Conservation (phyloP, 176 grass and related monocot genomes). For the Zea luxurians region DNA sequence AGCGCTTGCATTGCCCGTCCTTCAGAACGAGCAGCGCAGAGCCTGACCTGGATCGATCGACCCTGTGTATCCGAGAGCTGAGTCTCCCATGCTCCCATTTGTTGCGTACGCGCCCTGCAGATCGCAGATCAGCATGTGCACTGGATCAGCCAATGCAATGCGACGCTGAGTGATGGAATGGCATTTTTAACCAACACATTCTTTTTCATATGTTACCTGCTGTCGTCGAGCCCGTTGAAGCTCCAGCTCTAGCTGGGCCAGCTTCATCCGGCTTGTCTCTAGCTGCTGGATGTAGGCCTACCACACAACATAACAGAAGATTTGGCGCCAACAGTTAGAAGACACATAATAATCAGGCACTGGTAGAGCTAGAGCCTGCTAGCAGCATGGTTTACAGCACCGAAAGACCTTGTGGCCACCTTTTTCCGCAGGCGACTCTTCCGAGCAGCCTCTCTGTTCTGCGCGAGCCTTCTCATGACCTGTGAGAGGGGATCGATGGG, state of each 20-base stretch:
- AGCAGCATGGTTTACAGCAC: not conserved
- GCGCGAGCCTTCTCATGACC: conserved; percentile 72
- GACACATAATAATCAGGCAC: not conserved
- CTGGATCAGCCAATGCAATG: conserved; percentile 10
- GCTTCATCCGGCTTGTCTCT: conserved; percentile 86
- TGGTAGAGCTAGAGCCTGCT: not conserved
- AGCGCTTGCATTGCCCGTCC: conserved; percentile 15
- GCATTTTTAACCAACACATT: not conserved
- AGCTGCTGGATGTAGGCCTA: conserved; percentile 97
- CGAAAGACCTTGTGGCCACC: conserved; percentile 31
- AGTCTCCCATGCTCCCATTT: conserved; percentile 54
- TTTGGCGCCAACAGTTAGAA: not conserved
- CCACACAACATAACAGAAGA: conserved; percentile 18
- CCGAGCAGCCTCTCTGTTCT: conserved; percentile 89
- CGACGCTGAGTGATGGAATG: not conserved
- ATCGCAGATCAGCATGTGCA: too few species aligned
- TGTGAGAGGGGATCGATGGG: conserved; percentile 4
- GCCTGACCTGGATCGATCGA: conserved; percentile 61
- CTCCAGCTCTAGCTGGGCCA: conserved; percentile 81
- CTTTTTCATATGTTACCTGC: conserved; percentile 54
- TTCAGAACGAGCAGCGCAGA: not conserved
- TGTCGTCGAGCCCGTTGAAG: conserved; percentile 58
- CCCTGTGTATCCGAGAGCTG: conserved; percentile 52
- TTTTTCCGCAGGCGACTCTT: conserved; percentile 89
- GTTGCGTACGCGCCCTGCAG: conserved; percentile 50